phyloP scores from a whole-genome alignment of 75 land plant species.

The Cryptomeria japonica region DNA sequence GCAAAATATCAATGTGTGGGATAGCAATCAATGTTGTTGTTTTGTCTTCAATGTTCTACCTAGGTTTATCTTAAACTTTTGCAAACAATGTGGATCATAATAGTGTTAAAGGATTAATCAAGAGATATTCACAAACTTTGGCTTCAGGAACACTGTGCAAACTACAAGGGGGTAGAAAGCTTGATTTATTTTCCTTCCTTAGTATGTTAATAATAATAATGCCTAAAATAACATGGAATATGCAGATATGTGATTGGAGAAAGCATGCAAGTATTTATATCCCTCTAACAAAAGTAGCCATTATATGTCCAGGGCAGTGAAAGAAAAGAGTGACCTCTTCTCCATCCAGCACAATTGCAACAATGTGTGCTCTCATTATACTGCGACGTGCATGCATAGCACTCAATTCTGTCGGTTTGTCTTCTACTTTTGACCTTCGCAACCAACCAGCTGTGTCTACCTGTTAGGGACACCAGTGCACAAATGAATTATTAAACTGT shows the following conservation, averaged over 20 bases:
- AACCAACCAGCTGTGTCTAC: slow-evolving; percentile 99
- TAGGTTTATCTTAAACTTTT: slow-evolving; percentile 3
- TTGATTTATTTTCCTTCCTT: not conserved
- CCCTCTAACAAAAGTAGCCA: not conserved
- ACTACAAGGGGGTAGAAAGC: not conserved
- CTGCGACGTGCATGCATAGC: slow-evolving; percentile 83
- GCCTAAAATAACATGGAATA: not conserved
- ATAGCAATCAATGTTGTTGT: slow-evolving; percentile 82
- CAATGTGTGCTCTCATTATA: slow-evolving; percentile 90
- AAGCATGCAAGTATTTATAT: not conserved
- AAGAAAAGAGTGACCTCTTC: slow-evolving; percentile 67
- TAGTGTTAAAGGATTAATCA: not conserved
- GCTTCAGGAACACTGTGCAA: not conserved
- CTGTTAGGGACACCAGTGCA: slow-evolving; percentile 33
- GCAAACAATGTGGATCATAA: not conserved
- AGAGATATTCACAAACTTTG: not conserved
- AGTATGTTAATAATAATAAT: not conserved
- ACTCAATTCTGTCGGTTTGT: slow-evolving; percentile 88
- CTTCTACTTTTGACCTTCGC: slow-evolving; percentile 71
- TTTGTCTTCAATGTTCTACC: slow-evolving; percentile 71
- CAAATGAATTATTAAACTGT: not conserved
- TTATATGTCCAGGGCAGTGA: not conserved
- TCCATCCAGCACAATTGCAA: slow-evolving; percentile 94
- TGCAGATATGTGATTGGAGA: not conserved
- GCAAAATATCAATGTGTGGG: slow-evolving; percentile 89